A percentile compares a stretch with the other conserved stretches of the same genome.
Conservation (phyloP, 306 rosid genomes). For the Gastrolobium bilobum region DNA sequence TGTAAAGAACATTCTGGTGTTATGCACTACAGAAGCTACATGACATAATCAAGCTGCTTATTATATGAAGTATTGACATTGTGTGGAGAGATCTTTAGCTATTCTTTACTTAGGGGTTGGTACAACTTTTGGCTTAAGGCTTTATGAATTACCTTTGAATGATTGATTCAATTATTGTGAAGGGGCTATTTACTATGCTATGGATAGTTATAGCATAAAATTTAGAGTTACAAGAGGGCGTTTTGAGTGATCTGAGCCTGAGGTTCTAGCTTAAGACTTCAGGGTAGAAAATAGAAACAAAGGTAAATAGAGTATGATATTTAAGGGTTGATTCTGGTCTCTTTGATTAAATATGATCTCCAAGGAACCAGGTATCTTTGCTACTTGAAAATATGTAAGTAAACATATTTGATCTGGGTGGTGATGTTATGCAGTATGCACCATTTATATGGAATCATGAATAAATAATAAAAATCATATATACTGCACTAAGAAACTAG, state of each 20-base stretch:
- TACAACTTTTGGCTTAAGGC: conserved; percentile 16
- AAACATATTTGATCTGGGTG: conserved; percentile 9
- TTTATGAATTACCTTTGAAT: not conserved
- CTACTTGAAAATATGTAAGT: conserved; percentile 21
- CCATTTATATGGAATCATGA: not conserved
- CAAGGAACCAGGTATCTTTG: not conserved
- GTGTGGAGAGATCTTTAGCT: conserved; percentile 7
- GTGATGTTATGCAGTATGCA: conserved; percentile 19
- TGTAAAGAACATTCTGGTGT: not conserved
- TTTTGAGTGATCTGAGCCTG: not conserved
- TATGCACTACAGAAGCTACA: not conserved
- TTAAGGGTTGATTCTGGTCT: not conserved
- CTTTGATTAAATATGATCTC: not conserved
- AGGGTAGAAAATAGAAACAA: not conserved
- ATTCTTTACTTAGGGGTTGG: not conserved
- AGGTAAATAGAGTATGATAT: conserved; percentile 16
- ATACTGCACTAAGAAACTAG: conserved; percentile 11
- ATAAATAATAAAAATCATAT: not conserved
- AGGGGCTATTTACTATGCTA: conserved; percentile 2
- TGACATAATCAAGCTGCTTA: not conserved
- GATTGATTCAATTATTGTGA: conserved; percentile 6
- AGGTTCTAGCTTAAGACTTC: conserved; percentile 12
- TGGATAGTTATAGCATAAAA: not conserved
- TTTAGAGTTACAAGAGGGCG: not conserved
- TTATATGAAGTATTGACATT: not conserved